Percentiles rank a stretch among this genome's conserved stretches.
Evolutionary conservation across 2,329 filamentous ascomycete species (phyloP).

Genomic region (Fusarium sacchari): DNA sequence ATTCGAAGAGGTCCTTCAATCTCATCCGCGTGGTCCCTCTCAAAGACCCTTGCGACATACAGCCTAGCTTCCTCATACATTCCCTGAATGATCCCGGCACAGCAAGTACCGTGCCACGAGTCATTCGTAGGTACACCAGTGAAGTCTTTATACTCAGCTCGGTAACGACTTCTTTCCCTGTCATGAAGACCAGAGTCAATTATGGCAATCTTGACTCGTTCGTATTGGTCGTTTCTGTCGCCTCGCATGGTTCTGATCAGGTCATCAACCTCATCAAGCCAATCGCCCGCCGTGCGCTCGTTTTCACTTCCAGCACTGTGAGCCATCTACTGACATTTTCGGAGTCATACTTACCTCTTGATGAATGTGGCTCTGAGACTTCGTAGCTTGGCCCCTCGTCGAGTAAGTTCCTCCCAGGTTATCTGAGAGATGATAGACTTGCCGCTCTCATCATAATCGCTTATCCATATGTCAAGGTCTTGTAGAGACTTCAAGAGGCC

Average conservation of each 20-base stretch:
- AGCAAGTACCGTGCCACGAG: background rate
- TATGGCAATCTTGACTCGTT: accelerated
- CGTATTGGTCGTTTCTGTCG: accelerated
- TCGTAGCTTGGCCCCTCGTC: accelerated
- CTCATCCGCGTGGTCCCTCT: accelerated
- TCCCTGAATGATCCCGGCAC: accelerated
- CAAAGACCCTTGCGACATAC: accelerated
- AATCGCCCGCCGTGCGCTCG: accelerated
- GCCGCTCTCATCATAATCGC: accelerated
- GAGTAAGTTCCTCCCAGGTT: background rate
- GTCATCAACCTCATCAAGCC: background rate
- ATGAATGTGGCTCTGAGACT: accelerated
- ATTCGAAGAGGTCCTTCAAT: accelerated
- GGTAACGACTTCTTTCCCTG: accelerated
- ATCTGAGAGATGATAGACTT: background rate
- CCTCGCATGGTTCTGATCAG: accelerated
- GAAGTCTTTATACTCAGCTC: background rate
- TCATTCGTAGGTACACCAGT: accelerated
- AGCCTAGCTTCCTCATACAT: background rate
- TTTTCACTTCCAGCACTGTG: accelerated
- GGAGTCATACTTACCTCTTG: accelerated
- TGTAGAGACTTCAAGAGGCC: accelerated
- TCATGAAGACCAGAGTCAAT: background rate
- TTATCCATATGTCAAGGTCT: accelerated
- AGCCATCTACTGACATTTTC: accelerated